These are phyloP conservation scores for Rhodotorula kratochvilovae DNA, from an alignment of 768 basidiomycete genomes.

Conservation along the genomic window DNA sequence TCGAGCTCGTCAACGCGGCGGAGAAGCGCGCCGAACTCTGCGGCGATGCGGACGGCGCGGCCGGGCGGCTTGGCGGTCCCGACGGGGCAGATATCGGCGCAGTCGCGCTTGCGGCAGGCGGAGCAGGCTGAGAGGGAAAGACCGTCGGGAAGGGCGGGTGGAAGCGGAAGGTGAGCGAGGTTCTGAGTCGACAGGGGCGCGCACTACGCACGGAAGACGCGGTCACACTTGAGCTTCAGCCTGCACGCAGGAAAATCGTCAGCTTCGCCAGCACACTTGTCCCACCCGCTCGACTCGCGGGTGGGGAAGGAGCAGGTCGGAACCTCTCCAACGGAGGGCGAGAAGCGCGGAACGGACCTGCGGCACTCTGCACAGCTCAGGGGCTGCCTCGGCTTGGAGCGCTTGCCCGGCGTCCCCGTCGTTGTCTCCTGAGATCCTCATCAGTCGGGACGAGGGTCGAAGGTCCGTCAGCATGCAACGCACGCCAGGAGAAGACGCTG, in stretches of 20 bases:
- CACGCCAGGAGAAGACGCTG: neutral
- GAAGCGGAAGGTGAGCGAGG: neutral
- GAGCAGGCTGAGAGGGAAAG: neutral
- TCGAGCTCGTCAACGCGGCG: constrained; percentile 20
- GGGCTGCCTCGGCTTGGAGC: neutral
- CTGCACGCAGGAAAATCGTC: neutral
- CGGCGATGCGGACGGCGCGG: constrained; percentile 19
- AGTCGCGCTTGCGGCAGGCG: constrained; percentile 11
- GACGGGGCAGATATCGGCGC: constrained; percentile 20
- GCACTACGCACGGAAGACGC: constrained; percentile 5
- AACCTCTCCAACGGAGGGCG: neutral
- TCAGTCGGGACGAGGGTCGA: accelerated
- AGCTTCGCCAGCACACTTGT: neutral
- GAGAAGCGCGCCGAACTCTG: constrained; percentile 19
- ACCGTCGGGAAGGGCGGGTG: neutral
- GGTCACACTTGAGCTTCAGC: constrained; percentile 31
- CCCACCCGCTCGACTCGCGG: neutral
- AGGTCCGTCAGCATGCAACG: neutral
- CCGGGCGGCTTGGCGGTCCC: constrained; percentile 22
- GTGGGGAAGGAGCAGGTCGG: neutral
- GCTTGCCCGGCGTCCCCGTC: neutral
- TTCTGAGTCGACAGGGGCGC: neutral
- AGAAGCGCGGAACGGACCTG: neutral
- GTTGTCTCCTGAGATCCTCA: neutral
- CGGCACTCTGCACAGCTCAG: constrained; percentile 18